Percentiles rank a stretch among this genome's conserved stretches.
These are phyloP conservation scores for Sugiyamaella mastotermitis DNA, from an alignment of 805 yeast genomes.

Conservation along the genomic window DNA sequence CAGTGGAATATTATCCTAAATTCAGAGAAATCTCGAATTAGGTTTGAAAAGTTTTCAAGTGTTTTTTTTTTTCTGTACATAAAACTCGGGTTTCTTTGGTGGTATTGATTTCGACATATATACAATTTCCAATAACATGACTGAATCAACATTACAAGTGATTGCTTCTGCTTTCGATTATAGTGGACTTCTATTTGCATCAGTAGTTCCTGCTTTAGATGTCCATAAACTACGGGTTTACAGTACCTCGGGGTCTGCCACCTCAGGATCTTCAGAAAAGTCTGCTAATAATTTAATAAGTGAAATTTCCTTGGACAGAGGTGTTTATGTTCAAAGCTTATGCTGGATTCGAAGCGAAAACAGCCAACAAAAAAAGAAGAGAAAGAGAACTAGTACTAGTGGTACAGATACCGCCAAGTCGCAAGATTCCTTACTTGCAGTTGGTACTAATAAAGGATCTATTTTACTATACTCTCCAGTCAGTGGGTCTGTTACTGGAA, in stretches of 20 bases:
- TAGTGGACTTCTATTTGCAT: conserved; percentile 55
- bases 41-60: neutral
- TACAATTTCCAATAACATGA: no score
- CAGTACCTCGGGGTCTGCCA: conserved; percentile 32
- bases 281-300: no score
- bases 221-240: conserved; percentile 64
- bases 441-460: conserved; percentile 63
- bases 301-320: conserved; percentile 49
- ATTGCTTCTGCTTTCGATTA: conserved; percentile 47
- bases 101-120: no score
- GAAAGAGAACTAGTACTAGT: conserved; percentile 26
- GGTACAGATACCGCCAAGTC: conserved; percentile 4
- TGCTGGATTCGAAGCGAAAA: conserved; percentile 42
- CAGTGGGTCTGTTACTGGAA: conserved; percentile 49
- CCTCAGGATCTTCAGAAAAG: conserved; percentile 31
- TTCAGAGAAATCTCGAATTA: no score
- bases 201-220: conserved; percentile 62
- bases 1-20: no score
- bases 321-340: conserved; percentile 42
- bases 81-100: no score
- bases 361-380: conserved; percentile 21
- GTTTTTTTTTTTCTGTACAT: neutral
- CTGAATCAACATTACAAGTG: conserved; percentile 11
- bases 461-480: conserved; percentile 63
- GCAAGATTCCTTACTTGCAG: conserved; percentile 46